phyloP scores from a whole-genome alignment of 2,329 filamentous ascomycete species.

The Diplodia mutila region DNA sequence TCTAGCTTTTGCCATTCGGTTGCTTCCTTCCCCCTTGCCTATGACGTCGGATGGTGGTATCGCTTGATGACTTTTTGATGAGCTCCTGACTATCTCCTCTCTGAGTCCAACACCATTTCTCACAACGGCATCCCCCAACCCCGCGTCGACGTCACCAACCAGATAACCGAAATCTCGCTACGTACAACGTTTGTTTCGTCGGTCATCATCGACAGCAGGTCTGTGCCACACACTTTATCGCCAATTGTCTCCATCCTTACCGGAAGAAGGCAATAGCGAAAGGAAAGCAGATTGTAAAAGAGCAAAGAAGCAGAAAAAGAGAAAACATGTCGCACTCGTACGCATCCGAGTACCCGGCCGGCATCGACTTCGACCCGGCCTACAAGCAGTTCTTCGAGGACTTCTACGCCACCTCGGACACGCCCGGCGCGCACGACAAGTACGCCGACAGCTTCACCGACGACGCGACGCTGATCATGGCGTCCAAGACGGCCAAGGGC shows the following conservation, averaged over 20 bases:
- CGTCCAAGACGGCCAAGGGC: slow-evolving; percentile 51
- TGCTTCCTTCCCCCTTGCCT: background rate
- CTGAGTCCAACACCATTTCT: background rate
- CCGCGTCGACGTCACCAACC: background rate
- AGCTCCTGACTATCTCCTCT: background rate
- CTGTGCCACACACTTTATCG: background rate
- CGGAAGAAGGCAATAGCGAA: background rate
- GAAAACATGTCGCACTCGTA: slow-evolving; percentile 29
- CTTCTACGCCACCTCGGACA: slow-evolving; percentile 53
- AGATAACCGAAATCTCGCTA: background rate
- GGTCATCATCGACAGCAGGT: background rate
- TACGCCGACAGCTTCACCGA: slow-evolving; percentile 54
- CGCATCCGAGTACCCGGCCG: slow-evolving; percentile 40
- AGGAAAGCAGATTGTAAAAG: background rate
- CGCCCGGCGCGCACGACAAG: slow-evolving; percentile 52
- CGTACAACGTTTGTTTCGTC: background rate
- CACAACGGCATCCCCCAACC: background rate
- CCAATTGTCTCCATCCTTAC: background rate
- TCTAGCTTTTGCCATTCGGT: background rate
- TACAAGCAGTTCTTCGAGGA: slow-evolving; percentile 51
- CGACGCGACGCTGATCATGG: slow-evolving; percentile 59
- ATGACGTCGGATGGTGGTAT: background rate
- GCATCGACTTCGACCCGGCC: slow-evolving; percentile 43
- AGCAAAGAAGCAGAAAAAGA: background rate
- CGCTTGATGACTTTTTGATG: background rate